Conservation (phyloP, 176 grass and related monocot species). For the Cenchrus fungigraminus region DNA sequence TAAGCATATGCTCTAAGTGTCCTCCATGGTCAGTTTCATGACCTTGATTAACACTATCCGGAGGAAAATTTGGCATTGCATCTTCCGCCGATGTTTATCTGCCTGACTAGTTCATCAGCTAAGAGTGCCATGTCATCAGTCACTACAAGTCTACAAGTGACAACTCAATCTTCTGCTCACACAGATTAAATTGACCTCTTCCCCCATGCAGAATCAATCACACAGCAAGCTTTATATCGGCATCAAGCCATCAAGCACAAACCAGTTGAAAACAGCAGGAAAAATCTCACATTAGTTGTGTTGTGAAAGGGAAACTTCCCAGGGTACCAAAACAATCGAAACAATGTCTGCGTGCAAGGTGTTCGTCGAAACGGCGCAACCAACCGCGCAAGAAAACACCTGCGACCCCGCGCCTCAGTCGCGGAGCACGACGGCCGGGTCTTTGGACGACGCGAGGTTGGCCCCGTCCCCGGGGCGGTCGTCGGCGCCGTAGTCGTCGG, state of each 20-base stretch:
- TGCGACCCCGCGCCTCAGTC: slow-evolving; percentile 19
- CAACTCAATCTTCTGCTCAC: not conserved
- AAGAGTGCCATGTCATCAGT: not conserved
- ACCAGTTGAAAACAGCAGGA: not conserved
- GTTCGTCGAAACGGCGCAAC: slow-evolving; percentile 43
- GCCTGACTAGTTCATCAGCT: not conserved
- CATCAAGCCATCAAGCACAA: not conserved
- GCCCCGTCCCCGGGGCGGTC: not conserved
- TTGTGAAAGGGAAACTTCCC: not conserved
- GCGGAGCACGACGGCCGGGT: slow-evolving; percentile 49
- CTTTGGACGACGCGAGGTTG: slow-evolving; percentile 33
- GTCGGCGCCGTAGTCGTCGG: not conserved
- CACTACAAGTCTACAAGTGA: not conserved
- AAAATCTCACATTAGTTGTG: not conserved
- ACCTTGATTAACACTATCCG: not conserved
- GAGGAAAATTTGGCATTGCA: not conserved
- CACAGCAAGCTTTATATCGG: not conserved
- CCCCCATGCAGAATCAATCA: not conserved
- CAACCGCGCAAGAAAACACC: not conserved
- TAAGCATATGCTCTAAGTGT: not conserved
- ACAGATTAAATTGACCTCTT: not conserved
- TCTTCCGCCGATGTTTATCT: not conserved
- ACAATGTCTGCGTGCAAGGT: not conserved
- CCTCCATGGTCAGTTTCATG: not conserved
- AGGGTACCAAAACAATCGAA: not conserved